phyloP scores from a whole-genome alignment of 75 land plant species.

The Azolla pinnata region DNA sequence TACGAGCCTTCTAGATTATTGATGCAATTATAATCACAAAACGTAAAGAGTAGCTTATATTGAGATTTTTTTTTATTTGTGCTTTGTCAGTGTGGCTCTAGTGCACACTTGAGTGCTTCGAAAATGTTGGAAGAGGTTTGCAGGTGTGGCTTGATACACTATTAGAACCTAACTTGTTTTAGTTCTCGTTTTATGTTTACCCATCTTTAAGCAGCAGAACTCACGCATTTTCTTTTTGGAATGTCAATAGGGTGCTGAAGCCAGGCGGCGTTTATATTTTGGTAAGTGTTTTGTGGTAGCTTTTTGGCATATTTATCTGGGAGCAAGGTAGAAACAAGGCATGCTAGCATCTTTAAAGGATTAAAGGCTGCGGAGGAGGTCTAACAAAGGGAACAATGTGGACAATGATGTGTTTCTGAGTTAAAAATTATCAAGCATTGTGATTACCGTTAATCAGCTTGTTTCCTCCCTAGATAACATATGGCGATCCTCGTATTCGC shows the following conservation, averaged over 20 bases:
- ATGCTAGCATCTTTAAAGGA: not conserved
- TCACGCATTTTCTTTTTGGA: slow-evolving; percentile 1
- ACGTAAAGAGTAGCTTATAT: not conserved
- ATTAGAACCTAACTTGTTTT: not conserved
- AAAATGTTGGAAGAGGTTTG: slow-evolving; percentile 74
- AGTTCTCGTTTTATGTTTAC: not conserved
- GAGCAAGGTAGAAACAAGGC: too few species aligned
- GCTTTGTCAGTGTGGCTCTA: slow-evolving; percentile 62
- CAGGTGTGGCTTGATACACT: slow-evolving; percentile 35
- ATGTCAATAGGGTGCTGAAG: slow-evolving; percentile 67
- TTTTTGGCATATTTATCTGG: not conserved
- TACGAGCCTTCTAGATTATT: slow-evolving; percentile 1
- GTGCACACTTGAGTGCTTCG: slow-evolving; percentile 51
- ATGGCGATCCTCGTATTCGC: slow-evolving; percentile 82
- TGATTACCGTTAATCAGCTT: too few species aligned
- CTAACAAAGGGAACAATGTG: not conserved
- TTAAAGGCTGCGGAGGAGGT: not conserved
- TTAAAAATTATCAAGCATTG: too few species aligned
- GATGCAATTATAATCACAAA: not conserved
- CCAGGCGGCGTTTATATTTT: slow-evolving; percentile 69
- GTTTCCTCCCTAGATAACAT: slow-evolving; percentile 89
- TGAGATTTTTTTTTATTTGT: slow-evolving; percentile 1
- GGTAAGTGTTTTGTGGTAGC: slow-evolving; percentile 30
- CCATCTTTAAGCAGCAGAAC: not conserved
- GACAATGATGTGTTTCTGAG: not conserved